Evolutionary conservation across 306 rosid species (phyloP), one percentile per base, ranked within the genome.

Genomic region (Acacia acuminata): DNA sequence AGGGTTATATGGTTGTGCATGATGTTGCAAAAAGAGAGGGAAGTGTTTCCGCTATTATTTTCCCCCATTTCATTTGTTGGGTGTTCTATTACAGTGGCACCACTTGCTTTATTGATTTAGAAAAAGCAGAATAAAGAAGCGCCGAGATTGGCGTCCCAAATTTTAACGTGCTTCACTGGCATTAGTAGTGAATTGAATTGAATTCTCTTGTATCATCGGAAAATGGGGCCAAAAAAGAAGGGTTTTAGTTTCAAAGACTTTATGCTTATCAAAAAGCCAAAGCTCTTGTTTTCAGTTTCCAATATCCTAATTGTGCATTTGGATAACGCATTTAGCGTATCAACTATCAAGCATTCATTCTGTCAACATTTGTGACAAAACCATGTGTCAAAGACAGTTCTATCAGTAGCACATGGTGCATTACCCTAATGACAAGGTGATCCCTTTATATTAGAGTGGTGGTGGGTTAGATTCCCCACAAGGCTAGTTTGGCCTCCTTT

Each of bases 101-200:
- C 67, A 25, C 73, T 64, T 63, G 84, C 77, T 55, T 73, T 75
- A 13, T 71, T 38, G 69, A 27, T 30, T 67, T 76, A 65, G 79
- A 73, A 32, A 77, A 86, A 81, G 48, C 42, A 11, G 67, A 64
- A 53, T 27, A 73, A 64, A 14, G 72, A 34, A 77, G 79, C 82
- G 92, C 89, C 92, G 90, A 67, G 88, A 93, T 86, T 91, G 87
- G 82, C 90, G 94, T 80, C 81, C 79, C 80, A 83, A 58, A 81
- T 81, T 48, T 61, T 24, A 70, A 40, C 77, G 79, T 77, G 64
- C 42, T 34, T 8, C 4, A 7, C 60, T 7, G 25, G 4, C 20
- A 6, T 2, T 53, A 53, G 4, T 48, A 10, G 17, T 48, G 10
- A 10, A 11, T 4, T 48, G 14, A 48, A 48, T 3, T 11, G 11